These are phyloP conservation scores for Eimeria sp. DNA, from an alignment of 169 alveolate genomes.

Conservation along the genomic window DNA sequence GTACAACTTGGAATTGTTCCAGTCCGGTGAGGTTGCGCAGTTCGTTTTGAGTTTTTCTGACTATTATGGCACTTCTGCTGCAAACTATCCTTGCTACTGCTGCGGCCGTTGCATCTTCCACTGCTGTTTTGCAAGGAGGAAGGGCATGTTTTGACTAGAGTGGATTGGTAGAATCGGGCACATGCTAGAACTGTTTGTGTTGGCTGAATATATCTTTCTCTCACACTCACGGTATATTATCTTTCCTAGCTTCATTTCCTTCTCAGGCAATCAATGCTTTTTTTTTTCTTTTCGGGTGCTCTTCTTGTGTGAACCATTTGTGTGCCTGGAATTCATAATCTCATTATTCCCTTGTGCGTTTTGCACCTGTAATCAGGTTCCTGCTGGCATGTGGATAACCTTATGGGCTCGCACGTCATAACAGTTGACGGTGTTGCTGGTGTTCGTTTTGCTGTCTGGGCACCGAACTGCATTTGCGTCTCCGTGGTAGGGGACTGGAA, in stretches of 20 bases:
- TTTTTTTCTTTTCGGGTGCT: background rate
- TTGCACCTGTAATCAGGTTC: slow-evolving; percentile 81
- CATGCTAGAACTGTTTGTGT: background rate
- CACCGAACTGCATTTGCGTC: slow-evolving; percentile 87
- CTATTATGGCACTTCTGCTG: background rate
- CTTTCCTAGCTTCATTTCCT: background rate
- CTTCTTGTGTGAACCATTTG: background rate
- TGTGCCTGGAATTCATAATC: background rate
- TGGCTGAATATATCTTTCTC: background rate
- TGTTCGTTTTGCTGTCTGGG: slow-evolving; percentile 89
- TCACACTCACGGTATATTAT: background rate
- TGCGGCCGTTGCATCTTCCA: background rate
- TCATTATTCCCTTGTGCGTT: background rate
- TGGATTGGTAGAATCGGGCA: background rate
- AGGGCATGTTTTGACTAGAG: background rate
- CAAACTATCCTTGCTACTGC: background rate
- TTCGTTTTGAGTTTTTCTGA: background rate
- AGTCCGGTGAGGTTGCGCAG: slow-evolving; percentile 83
- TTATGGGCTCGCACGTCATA: slow-evolving; percentile 86
- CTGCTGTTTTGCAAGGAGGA: background rate
- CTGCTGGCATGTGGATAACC: slow-evolving; percentile 90
- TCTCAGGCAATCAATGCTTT: background rate
- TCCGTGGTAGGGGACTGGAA: slow-evolving; percentile 91
- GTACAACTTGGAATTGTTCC: slow-evolving; percentile 86
- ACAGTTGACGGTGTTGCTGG: slow-evolving; percentile 87